Base-by-base conservation (phyloP, 306 rosid genomes). In the Lathyrus aphaca region DNA sequence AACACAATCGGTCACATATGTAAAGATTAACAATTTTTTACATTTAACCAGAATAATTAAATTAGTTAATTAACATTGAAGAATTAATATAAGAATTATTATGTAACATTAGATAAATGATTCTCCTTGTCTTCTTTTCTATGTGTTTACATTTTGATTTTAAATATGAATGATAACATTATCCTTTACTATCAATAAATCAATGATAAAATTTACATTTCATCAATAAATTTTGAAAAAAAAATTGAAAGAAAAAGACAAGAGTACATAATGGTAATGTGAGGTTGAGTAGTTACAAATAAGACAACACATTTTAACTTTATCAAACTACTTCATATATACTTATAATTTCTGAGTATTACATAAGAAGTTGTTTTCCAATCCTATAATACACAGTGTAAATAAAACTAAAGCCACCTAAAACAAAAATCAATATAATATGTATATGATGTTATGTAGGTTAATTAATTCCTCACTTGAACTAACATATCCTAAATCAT, bases 401-500 rank as follows among this genome's bases (percentile, higher is more conserved):
- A 55, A 19, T 51, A 62, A 77, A 69, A 69, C 42, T 6, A 53
- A 77, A 62, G 44, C 53, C 49, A 53, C 17, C 42, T 30, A 58
- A 29, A 32, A 8, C 8, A 35, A n/a, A 21, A 42, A 17, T 59
- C 3, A 32, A 15, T 64, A 23, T 55, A 32, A 15, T 64, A 23
- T 55, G 40, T 60, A 49, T 46, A 37, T 35, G 46, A 37, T 35
- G 46, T 68, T 49, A 46, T 6, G 18, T 60, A 32, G 32, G 51
- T 50, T 15, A 18, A 35, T 35, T 44, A 44, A 55, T 75, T 55
- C 4, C 43, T 3, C 23, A 57, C 30, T 9, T 40, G 5, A 45
- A 4, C n/a, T 17, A 4, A 30, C 5, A 30, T 42, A 29, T 15
- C 57, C 4, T 1, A 21, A 71, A 12, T 72, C 71, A 64, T 66